Conservation (phyloP, 2,329 filamentous ascomycete genomes). For the Paramyrothecium sp. region DNA sequence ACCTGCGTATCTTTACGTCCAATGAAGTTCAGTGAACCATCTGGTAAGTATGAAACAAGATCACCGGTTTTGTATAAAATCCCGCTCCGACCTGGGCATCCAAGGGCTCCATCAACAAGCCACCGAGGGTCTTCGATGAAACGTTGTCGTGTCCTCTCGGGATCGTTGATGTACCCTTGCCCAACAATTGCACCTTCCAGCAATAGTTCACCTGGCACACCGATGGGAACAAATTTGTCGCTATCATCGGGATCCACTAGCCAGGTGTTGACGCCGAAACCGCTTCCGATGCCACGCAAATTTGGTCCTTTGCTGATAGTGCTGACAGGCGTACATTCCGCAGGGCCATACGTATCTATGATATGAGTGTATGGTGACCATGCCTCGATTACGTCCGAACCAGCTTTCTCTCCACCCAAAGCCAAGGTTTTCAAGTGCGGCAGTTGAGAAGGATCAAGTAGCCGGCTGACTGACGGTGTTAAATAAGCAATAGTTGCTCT, state of each 20-base stretch:
- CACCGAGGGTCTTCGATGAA: constrained; percentile 33
- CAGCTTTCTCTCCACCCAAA: constrained; percentile 45
- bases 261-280: constrained; percentile 13
- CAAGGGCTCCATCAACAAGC: not conserved
- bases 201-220: constrained; percentile 21
- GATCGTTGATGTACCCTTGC: constrained; percentile 18
- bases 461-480: constrained; percentile 44
- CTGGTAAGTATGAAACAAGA: constrained; percentile 36
- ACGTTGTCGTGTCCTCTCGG: not conserved
- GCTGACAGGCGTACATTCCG: not conserved
- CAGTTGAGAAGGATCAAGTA: constrained; percentile 38
- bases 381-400: constrained; percentile 34
- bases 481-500: constrained; percentile 23
- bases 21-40: constrained; percentile 40
- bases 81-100: constrained; percentile 1
- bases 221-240: constrained; percentile 16
- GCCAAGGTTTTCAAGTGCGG: constrained; percentile 39
- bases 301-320: constrained; percentile 16
- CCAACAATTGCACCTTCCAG: constrained; percentile 23
- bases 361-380: constrained; percentile 17
- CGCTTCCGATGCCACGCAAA: not conserved
- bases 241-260: constrained; percentile 18
- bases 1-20: constrained; percentile 58
- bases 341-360: constrained; percentile 2
- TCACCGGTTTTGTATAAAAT: constrained; percentile 46